Evolutionary conservation across 306 rosid species (phyloP).

Genomic region (Mimosa pudica): DNA sequence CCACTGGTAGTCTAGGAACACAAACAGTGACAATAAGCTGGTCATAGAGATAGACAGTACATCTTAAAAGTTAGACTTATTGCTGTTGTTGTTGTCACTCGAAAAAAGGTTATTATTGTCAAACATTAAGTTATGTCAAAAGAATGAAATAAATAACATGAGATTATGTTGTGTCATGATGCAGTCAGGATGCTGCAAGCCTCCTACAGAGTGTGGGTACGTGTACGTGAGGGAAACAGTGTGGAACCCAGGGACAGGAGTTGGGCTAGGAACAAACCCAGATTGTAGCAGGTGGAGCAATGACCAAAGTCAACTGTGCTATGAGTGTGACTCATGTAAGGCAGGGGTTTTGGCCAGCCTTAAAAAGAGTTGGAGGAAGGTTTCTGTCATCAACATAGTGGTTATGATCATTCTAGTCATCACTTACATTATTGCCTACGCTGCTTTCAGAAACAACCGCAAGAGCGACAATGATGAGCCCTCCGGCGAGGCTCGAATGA

Average conservation of each 20-base stretch:
- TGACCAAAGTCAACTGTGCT: constrained; percentile 64
- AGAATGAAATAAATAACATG: not conserved
- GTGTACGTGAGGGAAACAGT: constrained; percentile 53
- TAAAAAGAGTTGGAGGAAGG: constrained; percentile 78
- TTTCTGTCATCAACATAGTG: constrained; percentile 62
- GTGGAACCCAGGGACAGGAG: constrained; percentile 48
- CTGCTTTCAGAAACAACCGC: constrained; percentile 61
- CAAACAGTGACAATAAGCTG: not conserved
- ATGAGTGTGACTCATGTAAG: constrained; percentile 71
- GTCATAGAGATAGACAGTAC: not conserved
- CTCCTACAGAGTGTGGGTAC: constrained; percentile 71
- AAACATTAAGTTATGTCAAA: not conserved
- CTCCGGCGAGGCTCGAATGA: constrained; percentile 59
- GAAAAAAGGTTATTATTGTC: not conserved
- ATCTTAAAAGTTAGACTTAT: too few species aligned
- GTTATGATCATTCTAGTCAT: constrained; percentile 50
- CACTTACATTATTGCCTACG: constrained; percentile 50
- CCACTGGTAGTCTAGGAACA: not conserved
- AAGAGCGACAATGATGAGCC: constrained; percentile 62
- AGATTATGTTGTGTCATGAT: not conserved
- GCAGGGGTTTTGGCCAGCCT: constrained; percentile 73
- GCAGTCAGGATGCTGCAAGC: constrained; percentile 90
- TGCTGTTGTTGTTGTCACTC: too few species aligned
- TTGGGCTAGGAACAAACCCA: constrained; percentile 32
- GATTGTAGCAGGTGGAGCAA: constrained; percentile 75